Evolutionary conservation across 345 rosid species (phyloP).

Genomic region (Syzygium aqueum): DNA sequence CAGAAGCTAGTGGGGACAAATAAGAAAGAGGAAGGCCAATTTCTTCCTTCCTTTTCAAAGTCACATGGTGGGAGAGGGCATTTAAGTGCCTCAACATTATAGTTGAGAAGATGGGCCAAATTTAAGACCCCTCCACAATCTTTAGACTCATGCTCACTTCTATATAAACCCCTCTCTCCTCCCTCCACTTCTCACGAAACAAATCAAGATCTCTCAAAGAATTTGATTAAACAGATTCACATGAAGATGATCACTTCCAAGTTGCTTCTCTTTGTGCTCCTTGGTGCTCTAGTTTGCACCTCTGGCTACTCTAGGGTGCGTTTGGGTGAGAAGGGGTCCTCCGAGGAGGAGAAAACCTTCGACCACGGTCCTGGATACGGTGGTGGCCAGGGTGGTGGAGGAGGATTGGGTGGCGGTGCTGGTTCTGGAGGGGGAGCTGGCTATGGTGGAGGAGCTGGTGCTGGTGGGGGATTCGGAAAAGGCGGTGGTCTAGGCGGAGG

Average conservation of each 20-base stretch:
- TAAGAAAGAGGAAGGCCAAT: neutral
- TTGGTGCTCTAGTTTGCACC: neutral
- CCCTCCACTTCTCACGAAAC: slow-evolving; percentile 7
- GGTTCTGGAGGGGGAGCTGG: neutral
- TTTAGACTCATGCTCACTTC: neutral
- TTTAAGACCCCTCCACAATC: slow-evolving; percentile 7
- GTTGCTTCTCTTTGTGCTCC: neutral
- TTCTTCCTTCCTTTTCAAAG: slow-evolving; percentile 3
- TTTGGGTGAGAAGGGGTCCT: neutral
- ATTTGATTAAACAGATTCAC: neutral
- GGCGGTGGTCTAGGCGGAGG: neutral
- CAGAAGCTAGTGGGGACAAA: neutral
- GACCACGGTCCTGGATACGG: neutral
- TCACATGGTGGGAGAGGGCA: slow-evolving; percentile 20
- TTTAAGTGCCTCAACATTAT: slow-evolving; percentile 14
- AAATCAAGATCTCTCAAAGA: neutral
- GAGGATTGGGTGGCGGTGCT: slow-evolving; percentile 13
- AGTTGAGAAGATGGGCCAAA: slow-evolving; percentile 21
- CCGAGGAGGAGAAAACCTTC: neutral
- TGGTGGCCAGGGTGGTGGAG: neutral
- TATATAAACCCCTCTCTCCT: slow-evolving; percentile 9
- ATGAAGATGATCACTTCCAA: neutral
- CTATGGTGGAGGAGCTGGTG: no score
- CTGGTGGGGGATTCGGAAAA: no score
- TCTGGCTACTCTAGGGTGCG: neutral